These are phyloP conservation scores for Alternaria tenuissima DNA, from an alignment of 2,329 filamentous ascomycete genomes.

Conservation along the genomic window DNA sequence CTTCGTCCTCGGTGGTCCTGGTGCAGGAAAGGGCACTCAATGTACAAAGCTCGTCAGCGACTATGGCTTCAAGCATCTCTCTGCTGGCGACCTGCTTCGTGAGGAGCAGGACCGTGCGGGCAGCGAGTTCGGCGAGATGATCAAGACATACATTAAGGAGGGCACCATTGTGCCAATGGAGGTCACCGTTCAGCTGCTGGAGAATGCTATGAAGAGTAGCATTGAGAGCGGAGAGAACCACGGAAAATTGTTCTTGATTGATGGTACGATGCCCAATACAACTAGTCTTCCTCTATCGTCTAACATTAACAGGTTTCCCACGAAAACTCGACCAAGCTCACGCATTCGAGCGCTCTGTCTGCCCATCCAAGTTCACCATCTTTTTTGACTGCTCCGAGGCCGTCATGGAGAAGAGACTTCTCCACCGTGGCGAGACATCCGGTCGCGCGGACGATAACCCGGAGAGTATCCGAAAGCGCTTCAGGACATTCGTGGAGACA, in stretches of 20 bases:
- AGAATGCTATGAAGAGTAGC: conserved; percentile 85
- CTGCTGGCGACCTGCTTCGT: conserved; percentile 89
- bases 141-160: conserved; percentile 91
- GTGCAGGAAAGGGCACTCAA: conserved; percentile 96
- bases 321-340: conserved; percentile 96
- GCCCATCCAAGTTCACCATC: conserved; percentile 81
- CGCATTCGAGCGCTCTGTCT: conserved; percentile 91
- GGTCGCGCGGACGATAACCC: conserved; percentile 92
- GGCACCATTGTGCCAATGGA: conserved; percentile 99
- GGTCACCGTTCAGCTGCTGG: conserved; percentile 90
- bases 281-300: background rate
- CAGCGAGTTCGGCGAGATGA: conserved; percentile 89
- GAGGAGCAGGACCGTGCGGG: conserved; percentile 90
- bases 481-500: conserved; percentile 91
- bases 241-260: conserved; percentile 77
- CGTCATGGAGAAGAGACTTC: conserved; percentile 82
- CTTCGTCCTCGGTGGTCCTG: conserved; percentile 95
- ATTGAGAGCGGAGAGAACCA: conserved; percentile 60
- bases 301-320: conserved; percentile 72
- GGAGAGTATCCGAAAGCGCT: conserved; percentile 95
- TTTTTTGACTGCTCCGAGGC: conserved; percentile 95
- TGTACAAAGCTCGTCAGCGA: conserved; percentile 86
- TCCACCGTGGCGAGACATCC: conserved; percentile 92
- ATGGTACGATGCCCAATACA: conserved; percentile 55
- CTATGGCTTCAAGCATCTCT: conserved; percentile 92